A percentile compares a stretch with the other conserved stretches of the same genome.
These are phyloP conservation scores for Pythium insidiosum DNA, from an alignment of 352 stramenopile genomes.

Conservation along the genomic window DNA sequence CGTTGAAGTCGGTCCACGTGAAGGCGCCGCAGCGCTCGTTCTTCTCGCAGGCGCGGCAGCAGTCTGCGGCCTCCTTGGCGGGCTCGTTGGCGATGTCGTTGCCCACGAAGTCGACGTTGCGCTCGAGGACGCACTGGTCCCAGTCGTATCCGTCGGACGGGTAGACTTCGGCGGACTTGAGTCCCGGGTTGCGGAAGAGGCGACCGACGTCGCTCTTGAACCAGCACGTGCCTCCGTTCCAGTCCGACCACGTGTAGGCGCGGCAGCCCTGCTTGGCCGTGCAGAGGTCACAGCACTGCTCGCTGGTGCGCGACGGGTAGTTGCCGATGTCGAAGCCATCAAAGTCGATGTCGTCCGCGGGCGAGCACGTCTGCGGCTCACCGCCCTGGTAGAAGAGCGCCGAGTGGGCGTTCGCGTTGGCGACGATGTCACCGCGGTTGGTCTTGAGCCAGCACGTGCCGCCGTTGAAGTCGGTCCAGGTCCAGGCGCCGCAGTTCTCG, in stretches of 20 bases:
- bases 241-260: conserved; percentile 37
- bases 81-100: conserved; percentile 10
- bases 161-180: neutral
- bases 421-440: neutral
- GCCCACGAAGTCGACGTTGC: conserved; percentile 17
- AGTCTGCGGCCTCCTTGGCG: conserved; percentile 2
- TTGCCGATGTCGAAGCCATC: conserved; percentile 12
- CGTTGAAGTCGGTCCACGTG: conserved; percentile 37
- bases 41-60: conserved; percentile 23
- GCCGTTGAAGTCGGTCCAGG: conserved; percentile 4
- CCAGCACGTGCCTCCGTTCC: conserved; percentile 35
- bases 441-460: conserved; percentile 11
- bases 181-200: neutral
- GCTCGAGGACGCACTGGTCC: neutral
- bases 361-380: neutral
- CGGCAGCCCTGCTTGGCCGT: conserved; percentile 17
- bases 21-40: conserved; percentile 28
- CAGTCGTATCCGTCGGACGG: neutral
- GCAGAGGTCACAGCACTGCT: conserved; percentile 24
- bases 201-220: conserved; percentile 1
- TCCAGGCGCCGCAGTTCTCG: neutral
- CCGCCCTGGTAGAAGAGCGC: neutral
- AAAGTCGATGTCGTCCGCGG: conserved; percentile 12
- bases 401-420: neutral
- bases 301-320: neutral